Evolutionary conservation across 768 basidiomycete genomes (phyloP).

Genomic region (Boletus rubroflammeus): DNA sequence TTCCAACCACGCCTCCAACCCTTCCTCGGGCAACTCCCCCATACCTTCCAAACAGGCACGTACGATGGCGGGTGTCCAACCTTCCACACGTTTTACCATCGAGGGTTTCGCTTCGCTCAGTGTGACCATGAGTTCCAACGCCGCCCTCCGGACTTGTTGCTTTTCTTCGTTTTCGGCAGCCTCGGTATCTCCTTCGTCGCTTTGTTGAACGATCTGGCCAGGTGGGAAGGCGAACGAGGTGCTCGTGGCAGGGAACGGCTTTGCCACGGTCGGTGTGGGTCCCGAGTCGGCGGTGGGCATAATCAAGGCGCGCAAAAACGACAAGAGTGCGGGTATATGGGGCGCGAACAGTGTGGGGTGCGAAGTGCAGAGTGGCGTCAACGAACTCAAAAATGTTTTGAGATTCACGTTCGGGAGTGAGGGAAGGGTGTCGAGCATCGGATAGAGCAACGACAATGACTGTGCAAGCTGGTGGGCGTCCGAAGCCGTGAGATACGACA

Average conservation of each 20-base stretch:
- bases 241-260: conserved; percentile 36
- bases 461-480: conserved; percentile 61
- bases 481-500: conserved; percentile 62
- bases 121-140: conserved; percentile 80
- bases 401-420: conserved; percentile 51
- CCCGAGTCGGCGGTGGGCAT: conserved; percentile 56
- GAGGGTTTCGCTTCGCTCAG: conserved; percentile 70
- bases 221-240: conserved; percentile 42
- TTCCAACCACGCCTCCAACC: conserved; percentile 57
- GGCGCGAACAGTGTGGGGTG: conserved; percentile 71
- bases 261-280: conserved; percentile 51
- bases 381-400: conserved; percentile 60
- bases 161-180: conserved; percentile 58
- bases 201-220: conserved; percentile 26
- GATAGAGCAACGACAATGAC: conserved; percentile 55
- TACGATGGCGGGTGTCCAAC: conserved; percentile 69
- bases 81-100: conserved; percentile 65
- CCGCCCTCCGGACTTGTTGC: conserved; percentile 64
- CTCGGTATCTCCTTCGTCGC: conserved; percentile 33
- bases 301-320: conserved; percentile 70
- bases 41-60: conserved; percentile 79
- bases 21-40: conserved; percentile 69
- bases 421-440: conserved; percentile 74
- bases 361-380: conserved; percentile 67
- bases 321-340: conserved; percentile 63